Base-by-base conservation (phyloP, 257 asterid species). In the Capsicum pubescens region DNA sequence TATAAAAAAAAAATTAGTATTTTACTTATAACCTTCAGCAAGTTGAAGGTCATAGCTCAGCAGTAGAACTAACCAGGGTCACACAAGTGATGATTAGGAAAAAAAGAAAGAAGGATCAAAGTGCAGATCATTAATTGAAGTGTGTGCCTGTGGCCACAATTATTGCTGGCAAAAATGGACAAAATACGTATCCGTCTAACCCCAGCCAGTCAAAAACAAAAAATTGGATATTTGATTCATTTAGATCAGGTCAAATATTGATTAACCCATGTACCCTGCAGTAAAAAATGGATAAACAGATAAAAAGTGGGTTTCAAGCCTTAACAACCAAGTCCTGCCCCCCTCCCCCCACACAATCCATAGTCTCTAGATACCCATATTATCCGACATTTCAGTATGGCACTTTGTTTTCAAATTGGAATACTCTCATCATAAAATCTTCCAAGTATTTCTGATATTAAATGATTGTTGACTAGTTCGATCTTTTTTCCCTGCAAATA, bases 81-180 rank as follows among this genome's bases (percentile, higher is more conserved):
- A 74, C 19, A 48, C 60, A 74, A 74, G 81, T 74, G 81, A 74
- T 74, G 46, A 50, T 52, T 14, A 21, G 6, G 56, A 3, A 21
- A 50, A 74, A 74, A 54, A 26, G 32, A 46, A 50, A 21, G 6
- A 50, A 50, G 44, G 81, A 9, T 74, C 36, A 35, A 55, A 74
- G 42, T 3, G 19, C 36, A 54, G 48, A 52, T 52, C 44, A 52
- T 76, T 54, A 52, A 76, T 15, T 21, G 2, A 55, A 52, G 44
- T 52, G 15, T 52, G 80, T 48, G 60, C 36, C 79, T 72, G 60
- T 48, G 60, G 80, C 46, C 81, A 68, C 76, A 68, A 68, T 36
- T 68, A 68, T 50, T 68, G 54, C 76, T 15, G 54, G 54, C 10
- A 1, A 68, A 68, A 68, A 68, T 68, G 76, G 74, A 15, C 14